Base-by-base conservation (phyloP, 129 eudicot species). In the Tanacetum coccineum region DNA sequence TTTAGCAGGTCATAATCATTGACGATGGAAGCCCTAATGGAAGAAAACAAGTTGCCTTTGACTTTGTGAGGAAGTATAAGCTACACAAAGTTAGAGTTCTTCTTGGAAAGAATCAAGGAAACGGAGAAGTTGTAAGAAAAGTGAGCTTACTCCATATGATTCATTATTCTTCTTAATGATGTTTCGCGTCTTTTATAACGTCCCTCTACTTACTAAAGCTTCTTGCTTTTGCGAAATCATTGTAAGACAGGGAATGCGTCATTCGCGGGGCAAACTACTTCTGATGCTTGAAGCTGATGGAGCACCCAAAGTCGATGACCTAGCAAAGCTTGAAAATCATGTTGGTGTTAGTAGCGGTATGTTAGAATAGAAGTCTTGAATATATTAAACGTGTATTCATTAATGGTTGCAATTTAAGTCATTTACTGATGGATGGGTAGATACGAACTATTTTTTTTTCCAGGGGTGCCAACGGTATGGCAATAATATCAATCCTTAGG, bases 231-330 rank as follows among this genome's bases (percentile, higher is more conserved):
- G n/a, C n/a, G n/a, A n/a, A n/a, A n/a, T n/a, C n/a, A n/a, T n/a
- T n/a, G n/a, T n/a, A n/a, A n/a, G n/a, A n/a, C n/a, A n/a, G n/a
- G n/a, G n/a, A n/a, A n/a, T n/a, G n/a, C n/a, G n/a, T n/a, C n/a
- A n/a, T n/a, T n/a, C n/a, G n/a, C n/a, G n/a, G 50, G 97, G 97
- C 53, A 85, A 90, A 82, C 70, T 90, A 42, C 91, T 90, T 63
- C 76, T 90, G 26, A 93, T 93, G 98, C 89, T 93, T 65, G 98
- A 93, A 78, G 98, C 98, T 74, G 98, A 93, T 81, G 98, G 98
- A 20, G 98, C 98, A 54, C 88, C 98, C 55, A 89, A 84, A 83
- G 91, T 93, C 64, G 79, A 81, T 76, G 98, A 93, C 84, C 79
- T 88, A 26, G 96, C 82, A 84, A 93, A 93, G 64, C 98, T 93